phyloP scores from a whole-genome alignment of 352 stramenopile species.

The Phytophthora hibernalis region DNA sequence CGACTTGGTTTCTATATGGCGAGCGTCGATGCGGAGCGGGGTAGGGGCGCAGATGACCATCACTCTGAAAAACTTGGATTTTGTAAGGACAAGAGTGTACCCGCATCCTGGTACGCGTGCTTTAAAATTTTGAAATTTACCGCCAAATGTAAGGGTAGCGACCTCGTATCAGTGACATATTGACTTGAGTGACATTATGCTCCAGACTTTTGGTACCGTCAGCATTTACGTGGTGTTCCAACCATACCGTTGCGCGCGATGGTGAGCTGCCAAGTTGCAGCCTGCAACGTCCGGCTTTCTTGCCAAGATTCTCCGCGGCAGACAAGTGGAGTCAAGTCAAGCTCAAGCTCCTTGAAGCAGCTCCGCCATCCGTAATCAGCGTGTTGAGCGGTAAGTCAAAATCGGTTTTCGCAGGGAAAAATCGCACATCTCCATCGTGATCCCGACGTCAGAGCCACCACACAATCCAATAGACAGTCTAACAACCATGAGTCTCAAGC shows the following conservation, averaged over 20 bases:
- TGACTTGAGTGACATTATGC: constrained; percentile 6
- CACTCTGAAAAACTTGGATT: constrained; percentile 24
- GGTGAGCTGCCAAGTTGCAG: too few species aligned
- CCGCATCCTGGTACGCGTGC: background rate
- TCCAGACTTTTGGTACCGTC: background rate
- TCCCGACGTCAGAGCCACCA: constrained; percentile 25
- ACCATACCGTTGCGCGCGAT: constrained; percentile 12
- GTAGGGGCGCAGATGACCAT: constrained; percentile 21
- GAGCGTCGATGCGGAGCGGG: constrained; percentile 12
- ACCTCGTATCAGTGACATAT: constrained; percentile 18
- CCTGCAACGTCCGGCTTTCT: constrained; percentile 14
- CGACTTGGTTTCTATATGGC: constrained; percentile 41
- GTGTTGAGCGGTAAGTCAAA: constrained; percentile 12
- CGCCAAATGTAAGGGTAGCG: constrained; percentile 22
- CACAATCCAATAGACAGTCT: constrained; percentile 43
- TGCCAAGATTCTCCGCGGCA: background rate
- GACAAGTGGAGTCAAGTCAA: background rate
- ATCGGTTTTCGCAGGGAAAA: background rate
- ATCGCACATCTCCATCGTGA: constrained; percentile 36
- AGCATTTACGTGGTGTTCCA: constrained; percentile 15
- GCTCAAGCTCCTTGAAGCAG: constrained; percentile 22
- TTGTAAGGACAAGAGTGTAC: constrained; percentile 2
- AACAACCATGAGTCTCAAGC: constrained; percentile 53
- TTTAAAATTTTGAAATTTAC: constrained; percentile 41
- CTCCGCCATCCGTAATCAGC: constrained; percentile 24